Evolutionary conservation across 2,329 filamentous ascomycete species (phyloP).

Genomic region (Paraphaeosphaeria sporulosa): DNA sequence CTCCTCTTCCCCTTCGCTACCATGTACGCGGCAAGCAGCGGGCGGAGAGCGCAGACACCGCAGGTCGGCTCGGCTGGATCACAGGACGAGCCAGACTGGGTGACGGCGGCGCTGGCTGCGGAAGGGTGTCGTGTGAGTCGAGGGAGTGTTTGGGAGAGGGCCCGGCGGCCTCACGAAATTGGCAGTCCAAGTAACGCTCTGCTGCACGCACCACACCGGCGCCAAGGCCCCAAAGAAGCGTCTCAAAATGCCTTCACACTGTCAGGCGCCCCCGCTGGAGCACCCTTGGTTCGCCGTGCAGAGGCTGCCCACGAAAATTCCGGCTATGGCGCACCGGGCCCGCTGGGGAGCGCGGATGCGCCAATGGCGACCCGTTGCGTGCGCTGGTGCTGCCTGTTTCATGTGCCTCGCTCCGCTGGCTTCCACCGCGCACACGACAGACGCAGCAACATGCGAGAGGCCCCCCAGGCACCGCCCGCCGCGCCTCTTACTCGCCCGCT

Average conservation of each 20-base stretch:
- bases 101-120: conserved; percentile 40
- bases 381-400: background rate
- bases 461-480: background rate
- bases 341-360: background rate
- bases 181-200: background rate
- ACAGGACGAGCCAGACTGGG: conserved; percentile 57
- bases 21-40: conserved; percentile 51
- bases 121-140: conserved; percentile 22
- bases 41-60: conserved; percentile 44
- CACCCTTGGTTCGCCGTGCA: conserved; percentile 1
- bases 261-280: background rate
- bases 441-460: background rate
- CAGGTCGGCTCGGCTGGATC: conserved; percentile 51
- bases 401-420: conserved; percentile 1
- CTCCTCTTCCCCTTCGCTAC: conserved; percentile 57
- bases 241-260: background rate
- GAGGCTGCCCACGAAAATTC: background rate
- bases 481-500: background rate
- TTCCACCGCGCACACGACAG: conserved; percentile 5
- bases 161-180: conserved; percentile 3
- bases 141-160: conserved; percentile 19
- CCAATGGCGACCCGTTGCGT: too few species aligned
- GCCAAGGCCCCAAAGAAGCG: background rate
- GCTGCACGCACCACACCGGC: background rate
- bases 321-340: background rate